Percentiles rank a stretch among this genome's conserved stretches.
Conservation (phyloP, 148 eudicot genomes). For the Camellia japonica region DNA sequence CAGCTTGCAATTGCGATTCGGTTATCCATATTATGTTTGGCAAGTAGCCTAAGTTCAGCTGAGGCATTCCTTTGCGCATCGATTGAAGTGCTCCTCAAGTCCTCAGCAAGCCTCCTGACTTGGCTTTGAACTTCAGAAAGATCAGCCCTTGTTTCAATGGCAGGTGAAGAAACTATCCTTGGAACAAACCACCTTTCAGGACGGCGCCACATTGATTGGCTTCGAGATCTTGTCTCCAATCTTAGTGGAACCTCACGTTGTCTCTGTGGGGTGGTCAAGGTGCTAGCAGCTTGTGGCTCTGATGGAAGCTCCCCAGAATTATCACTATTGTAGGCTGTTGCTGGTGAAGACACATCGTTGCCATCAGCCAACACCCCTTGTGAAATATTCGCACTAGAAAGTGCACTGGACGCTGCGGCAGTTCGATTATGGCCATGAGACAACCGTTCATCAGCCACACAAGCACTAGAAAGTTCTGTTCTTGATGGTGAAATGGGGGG, state of each 20-base stretch:
- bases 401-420: conserved; percentile 40
- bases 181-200: conserved; percentile 56
- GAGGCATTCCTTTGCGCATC: conserved; percentile 64
- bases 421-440: conserved; percentile 41
- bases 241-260: conserved; percentile 39
- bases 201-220: conserved; percentile 46
- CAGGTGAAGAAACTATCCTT: conserved; percentile 41
- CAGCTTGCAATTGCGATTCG: conserved; percentile 61
- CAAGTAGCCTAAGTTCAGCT: conserved; percentile 59
- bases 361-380: conserved; percentile 34
- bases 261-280: conserved; percentile 25
- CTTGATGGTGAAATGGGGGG: conserved; percentile 41
- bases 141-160: conserved; percentile 42
- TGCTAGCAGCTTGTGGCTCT: conserved; percentile 40
- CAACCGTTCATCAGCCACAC: conserved; percentile 31
- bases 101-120: conserved; percentile 52
- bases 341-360: conserved; percentile 35
- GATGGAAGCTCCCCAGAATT: conserved; percentile 46
- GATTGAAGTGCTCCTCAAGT: conserved; percentile 45
- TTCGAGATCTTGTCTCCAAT: conserved; percentile 46
- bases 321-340: conserved; percentile 48
- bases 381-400: conserved; percentile 40
- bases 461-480: conserved; percentile 33
- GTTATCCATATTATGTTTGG: conserved; percentile 76
- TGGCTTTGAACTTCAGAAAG: conserved; percentile 46